Percentiles rank a stretch among this genome's conserved stretches.
Evolutionary conservation across 176 grass and related monocot genomes (phyloP).

Genomic region (Puccinellia tenuiflora): DNA sequence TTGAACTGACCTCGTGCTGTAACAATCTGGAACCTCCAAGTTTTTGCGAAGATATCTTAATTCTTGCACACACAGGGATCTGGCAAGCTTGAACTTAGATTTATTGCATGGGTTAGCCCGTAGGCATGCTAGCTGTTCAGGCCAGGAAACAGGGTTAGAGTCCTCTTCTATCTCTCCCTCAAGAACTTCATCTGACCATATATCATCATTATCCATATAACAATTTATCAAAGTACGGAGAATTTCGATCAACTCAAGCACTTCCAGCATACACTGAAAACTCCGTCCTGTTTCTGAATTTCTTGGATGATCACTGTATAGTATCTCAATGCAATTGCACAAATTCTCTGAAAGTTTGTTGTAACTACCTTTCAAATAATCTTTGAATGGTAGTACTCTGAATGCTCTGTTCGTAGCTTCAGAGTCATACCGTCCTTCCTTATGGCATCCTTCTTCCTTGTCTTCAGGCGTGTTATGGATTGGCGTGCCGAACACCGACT

Average conservation of each 20-base stretch:
- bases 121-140: background rate
- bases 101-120: background rate
- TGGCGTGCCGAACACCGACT: background rate
- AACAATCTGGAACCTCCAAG: too few relatives aligned
- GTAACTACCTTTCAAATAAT: constrained; percentile 18
- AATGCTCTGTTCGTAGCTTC: background rate
- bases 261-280: constrained; percentile 19
- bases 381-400: background rate
- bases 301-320: too few relatives aligned
- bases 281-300: background rate
- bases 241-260: constrained; percentile 13
- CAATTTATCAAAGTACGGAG: constrained; percentile 7
- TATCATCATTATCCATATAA: background rate
- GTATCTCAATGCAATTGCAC: background rate
- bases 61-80: constrained; percentile 12
- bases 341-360: background rate
- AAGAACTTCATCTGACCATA: constrained; percentile 20
- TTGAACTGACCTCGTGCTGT: too few relatives aligned
- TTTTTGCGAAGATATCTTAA: too few relatives aligned
- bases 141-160: background rate
- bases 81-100: constrained; percentile 18
- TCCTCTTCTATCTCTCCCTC: constrained; percentile 2
- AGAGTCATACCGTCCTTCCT: background rate
- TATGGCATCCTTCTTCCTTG: background rate
- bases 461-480: background rate